phyloP scores from a whole-genome alignment of 306 rosid genomes.

The Arachis hypogaea region DNA sequence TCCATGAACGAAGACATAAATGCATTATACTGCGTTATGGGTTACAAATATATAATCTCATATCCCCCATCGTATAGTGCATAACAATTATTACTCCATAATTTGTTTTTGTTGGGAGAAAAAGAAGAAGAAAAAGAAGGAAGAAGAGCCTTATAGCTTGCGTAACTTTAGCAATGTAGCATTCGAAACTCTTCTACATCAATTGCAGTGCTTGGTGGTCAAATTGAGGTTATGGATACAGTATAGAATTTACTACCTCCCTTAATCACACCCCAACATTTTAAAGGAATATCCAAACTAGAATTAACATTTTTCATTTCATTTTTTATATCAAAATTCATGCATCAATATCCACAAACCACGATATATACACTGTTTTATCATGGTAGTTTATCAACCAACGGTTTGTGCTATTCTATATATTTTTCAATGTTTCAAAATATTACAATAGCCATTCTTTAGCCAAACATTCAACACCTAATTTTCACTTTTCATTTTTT shows the following conservation, averaged over 20 bases:
- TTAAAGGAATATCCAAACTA: conserved; percentile 6
- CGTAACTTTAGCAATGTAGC: conserved; percentile 40
- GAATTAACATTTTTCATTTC: conserved; percentile 10
- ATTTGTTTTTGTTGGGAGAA: conserved; percentile 2
- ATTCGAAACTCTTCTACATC: conserved; percentile 30
- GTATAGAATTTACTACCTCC: conserved; percentile 31
- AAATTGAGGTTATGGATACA: conserved; percentile 28
- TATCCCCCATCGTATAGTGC: not conserved
- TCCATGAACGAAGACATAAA: not conserved
- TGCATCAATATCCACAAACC: not conserved
- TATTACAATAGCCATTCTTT: conserved; percentile 6
- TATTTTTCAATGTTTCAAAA: conserved; percentile 4
- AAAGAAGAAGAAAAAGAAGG: not conserved
- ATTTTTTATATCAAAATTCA: conserved; percentile 20
- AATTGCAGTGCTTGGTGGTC: conserved; percentile 21
- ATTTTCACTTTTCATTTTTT: conserved; percentile 20
- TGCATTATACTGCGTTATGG: conserved; percentile 3
- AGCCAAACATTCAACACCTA: conserved; percentile 1
- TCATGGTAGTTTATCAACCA: not conserved
- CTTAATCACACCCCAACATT: conserved; percentile 27
- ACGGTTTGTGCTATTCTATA: conserved; percentile 20
- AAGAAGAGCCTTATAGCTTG: conserved; percentile 42
- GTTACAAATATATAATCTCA: not conserved
- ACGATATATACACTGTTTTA: not conserved
- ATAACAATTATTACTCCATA: not conserved